Evolutionary conservation across 352 stramenopile species (phyloP).

Genomic region (Phytophthora pisi): DNA sequence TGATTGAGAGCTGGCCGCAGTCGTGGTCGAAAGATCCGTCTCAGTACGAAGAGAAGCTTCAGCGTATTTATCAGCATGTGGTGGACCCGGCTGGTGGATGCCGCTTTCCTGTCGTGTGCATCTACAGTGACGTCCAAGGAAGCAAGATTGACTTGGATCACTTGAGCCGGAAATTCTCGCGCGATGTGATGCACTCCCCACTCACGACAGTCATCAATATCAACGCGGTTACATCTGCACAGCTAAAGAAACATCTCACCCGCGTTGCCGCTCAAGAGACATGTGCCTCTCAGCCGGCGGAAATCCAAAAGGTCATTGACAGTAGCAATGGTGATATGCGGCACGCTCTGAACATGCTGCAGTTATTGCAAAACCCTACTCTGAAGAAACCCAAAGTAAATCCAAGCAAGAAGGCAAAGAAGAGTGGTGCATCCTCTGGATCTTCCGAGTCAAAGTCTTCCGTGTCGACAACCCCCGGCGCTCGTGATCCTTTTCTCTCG

Average conservation of each 20-base stretch:
- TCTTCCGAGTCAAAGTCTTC: slow-evolving; percentile 9
- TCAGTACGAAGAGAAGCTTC: slow-evolving; percentile 60
- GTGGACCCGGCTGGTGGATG: slow-evolving; percentile 44
- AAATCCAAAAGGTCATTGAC: slow-evolving; percentile 62
- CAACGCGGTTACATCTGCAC: slow-evolving; percentile 74
- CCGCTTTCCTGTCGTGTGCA: slow-evolving; percentile 70
- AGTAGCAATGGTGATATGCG: slow-evolving; percentile 77
- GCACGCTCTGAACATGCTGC: slow-evolving; percentile 81
- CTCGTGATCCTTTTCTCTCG: slow-evolving; percentile 78
- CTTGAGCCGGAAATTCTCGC: slow-evolving; percentile 68
- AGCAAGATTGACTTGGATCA: slow-evolving; percentile 73
- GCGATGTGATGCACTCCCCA: slow-evolving; percentile 67
- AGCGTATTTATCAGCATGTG: slow-evolving; percentile 57
- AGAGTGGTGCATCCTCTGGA: neutral
- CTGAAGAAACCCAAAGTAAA: slow-evolving; percentile 8
- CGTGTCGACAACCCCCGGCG: slow-evolving; percentile 7
- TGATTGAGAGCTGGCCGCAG: slow-evolving; percentile 81
- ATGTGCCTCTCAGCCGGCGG: slow-evolving; percentile 29
- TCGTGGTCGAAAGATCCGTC: slow-evolving; percentile 48
- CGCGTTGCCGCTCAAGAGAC: slow-evolving; percentile 50
- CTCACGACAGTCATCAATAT: slow-evolving; percentile 79
- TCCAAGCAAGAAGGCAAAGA: slow-evolving; percentile 24
- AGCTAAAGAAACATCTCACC: slow-evolving; percentile 75
- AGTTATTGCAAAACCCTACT: slow-evolving; percentile 42
- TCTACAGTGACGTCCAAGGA: slow-evolving; percentile 85